Conservation (phyloP, 805 yeast species). For the Phaffomyces thermotolerans region DNA sequence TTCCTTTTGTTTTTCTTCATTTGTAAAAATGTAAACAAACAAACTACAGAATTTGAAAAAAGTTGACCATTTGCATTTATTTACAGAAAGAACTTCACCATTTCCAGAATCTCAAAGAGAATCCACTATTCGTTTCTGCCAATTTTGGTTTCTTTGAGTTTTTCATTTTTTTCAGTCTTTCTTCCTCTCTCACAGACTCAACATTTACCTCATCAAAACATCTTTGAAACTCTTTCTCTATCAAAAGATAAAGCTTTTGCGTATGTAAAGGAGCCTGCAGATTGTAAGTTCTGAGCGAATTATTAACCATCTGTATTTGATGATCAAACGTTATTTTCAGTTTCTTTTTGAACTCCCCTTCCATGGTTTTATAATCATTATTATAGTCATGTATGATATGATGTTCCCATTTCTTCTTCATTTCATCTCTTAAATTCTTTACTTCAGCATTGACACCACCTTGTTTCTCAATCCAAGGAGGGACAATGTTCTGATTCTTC, state of each 20-base stretch:
- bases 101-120: constrained; percentile 6
- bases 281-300: constrained; percentile 48
- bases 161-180: constrained; percentile 6
- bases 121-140: not conserved
- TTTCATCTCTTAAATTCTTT: constrained; percentile 35
- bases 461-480: constrained; percentile 89
- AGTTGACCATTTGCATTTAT: not conserved
- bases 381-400: constrained; percentile 10
- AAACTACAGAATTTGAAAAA: not conserved
- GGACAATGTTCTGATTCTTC: constrained; percentile 67
- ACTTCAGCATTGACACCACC: constrained; percentile 45
- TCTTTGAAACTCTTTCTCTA: constrained; percentile 36
- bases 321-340: constrained; percentile 20
- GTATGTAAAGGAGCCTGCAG: constrained; percentile 58
- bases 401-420: constrained; percentile 35
- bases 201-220: constrained; percentile 30
- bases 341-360: constrained; percentile 11
- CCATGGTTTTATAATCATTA: constrained; percentile 9
- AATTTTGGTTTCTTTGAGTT: not conserved
- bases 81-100: not conserved
- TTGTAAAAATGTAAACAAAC: constrained; percentile 1
- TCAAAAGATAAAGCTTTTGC: constrained; percentile 43
- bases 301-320: constrained; percentile 37
- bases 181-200: not conserved
- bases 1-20: not conserved